phyloP scores from a whole-genome alignment of 1,284 basidiomycete species.

The Ustilago trichophora region DNA sequence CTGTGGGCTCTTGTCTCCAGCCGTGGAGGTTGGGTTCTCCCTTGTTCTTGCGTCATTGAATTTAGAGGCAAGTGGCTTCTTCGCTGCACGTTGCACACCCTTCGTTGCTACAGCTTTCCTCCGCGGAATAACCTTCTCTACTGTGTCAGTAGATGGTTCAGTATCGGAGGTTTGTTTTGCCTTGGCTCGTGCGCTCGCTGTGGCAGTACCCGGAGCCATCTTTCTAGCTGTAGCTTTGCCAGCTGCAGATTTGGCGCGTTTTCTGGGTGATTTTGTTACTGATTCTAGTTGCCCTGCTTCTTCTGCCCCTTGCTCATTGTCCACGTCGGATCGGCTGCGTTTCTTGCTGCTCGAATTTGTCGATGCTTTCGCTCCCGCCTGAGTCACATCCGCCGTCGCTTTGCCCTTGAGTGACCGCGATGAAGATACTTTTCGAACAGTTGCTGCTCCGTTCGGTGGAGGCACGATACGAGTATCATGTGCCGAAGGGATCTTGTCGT shows the following conservation, averaged over 20 bases:
- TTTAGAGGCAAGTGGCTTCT: background rate
- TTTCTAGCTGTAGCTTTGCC: constrained; percentile 4
- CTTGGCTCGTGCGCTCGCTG: constrained; percentile 2
- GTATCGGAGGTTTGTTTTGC: background rate
- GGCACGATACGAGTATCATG: constrained; percentile 22
- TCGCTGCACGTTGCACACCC: background rate
- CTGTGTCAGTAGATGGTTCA: background rate
- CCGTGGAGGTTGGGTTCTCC: background rate
- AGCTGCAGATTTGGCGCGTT: constrained; percentile 6
- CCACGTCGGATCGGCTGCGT: constrained; percentile 8
- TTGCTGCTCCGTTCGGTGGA: constrained; percentile 3
- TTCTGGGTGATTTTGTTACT: constrained; percentile 8
- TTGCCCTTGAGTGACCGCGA: constrained; percentile 18
- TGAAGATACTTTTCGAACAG: constrained; percentile 14
- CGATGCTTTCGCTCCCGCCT: background rate
- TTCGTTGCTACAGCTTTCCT: constrained; percentile 10
- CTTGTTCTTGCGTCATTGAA: background rate
- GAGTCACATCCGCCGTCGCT: background rate
- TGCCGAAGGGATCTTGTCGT: constrained; percentile 11
- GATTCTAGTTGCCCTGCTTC: background rate
- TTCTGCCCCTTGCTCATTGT: background rate
- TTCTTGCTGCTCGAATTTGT: constrained; percentile 10
- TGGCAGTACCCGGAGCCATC: background rate
- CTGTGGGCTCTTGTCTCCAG: background rate
- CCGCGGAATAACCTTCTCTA: background rate